phyloP scores from a whole-genome alignment of 148 eudicot genomes.

The Camellia granthamiana region DNA sequence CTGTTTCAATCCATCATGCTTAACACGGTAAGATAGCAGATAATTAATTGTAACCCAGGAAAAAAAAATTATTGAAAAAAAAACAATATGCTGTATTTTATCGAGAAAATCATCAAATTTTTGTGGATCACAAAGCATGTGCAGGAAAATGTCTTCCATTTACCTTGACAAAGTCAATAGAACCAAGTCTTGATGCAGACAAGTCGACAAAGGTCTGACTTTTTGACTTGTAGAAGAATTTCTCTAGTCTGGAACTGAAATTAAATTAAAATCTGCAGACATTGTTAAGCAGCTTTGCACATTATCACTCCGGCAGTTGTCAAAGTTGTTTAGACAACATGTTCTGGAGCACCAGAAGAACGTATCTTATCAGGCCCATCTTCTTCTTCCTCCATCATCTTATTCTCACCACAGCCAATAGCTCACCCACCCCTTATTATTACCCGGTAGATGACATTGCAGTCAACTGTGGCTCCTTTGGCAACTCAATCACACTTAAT shows the following conservation, averaged over 20 bases:
- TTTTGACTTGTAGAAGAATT: not conserved
- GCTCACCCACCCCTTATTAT: not conserved
- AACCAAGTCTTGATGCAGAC: not conserved
- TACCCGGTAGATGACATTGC: slow-evolving; percentile 13
- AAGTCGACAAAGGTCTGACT: not conserved
- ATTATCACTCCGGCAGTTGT: no score
- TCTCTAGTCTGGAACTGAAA: not conserved
- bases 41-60: no score
- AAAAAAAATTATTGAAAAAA: no score
- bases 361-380: not conserved
- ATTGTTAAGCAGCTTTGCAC: no score
- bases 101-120: no score
- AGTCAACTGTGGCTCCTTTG: slow-evolving; percentile 22
- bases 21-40: no score
- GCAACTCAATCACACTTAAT: slow-evolving; percentile 8
- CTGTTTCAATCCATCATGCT: not conserved
- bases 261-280: no score
- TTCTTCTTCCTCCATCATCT: slow-evolving; percentile 6
- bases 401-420: not conserved
- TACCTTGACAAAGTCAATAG: not conserved
- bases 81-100: no score
- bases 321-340: no score
- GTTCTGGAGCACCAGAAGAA: not conserved
- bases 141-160: not conserved
- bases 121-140: no score